These are phyloP conservation scores for Martensiomyces pterosporus DNA, from an alignment of 192 early-diverging fungal species.

Conservation along the genomic window DNA sequence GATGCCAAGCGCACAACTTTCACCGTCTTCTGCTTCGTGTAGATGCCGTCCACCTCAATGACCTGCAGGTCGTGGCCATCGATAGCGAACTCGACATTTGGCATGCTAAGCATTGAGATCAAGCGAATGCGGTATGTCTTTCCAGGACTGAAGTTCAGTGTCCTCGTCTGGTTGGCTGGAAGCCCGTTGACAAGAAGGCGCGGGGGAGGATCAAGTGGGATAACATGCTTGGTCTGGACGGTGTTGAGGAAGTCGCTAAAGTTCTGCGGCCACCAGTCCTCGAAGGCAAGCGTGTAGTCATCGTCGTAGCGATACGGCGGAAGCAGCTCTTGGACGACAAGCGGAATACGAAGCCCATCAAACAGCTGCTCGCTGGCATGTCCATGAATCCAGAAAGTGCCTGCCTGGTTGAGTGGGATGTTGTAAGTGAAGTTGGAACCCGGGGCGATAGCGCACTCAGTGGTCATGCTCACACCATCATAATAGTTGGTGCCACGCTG, in stretches of 20 bases:
- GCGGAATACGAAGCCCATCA: constrained; percentile 72
- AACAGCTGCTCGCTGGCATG: constrained; percentile 68
- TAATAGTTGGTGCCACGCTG: too few relatives aligned
- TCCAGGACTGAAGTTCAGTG: constrained; percentile 61
- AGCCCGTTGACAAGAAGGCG: constrained; percentile 58
- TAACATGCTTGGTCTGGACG: constrained; percentile 50
- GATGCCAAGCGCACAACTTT: constrained; percentile 56
- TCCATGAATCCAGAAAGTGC: constrained; percentile 81
- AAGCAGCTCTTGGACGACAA: constrained; percentile 56
- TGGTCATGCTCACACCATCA: too few relatives aligned
- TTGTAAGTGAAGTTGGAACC: constrained; percentile 65
- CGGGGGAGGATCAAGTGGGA: constrained; percentile 55
- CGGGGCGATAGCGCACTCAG: constrained; percentile 67
- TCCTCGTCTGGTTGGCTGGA: constrained; percentile 22
- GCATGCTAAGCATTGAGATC: constrained; percentile 73
- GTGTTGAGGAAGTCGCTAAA: constrained; percentile 55
- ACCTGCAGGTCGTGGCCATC: constrained; percentile 71
- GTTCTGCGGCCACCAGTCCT: constrained; percentile 61
- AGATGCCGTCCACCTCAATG: constrained; percentile 75
- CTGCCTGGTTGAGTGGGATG: constrained; percentile 58
- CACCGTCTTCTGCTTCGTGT: constrained; percentile 56
- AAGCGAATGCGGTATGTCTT: too few relatives aligned
- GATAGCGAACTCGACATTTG: constrained; percentile 68
- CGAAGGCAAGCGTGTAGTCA: constrained; percentile 58
- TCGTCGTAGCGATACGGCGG: constrained; percentile 56